Evolutionary conservation across 345 rosid species (phyloP), one percentile per base, ranked within the genome.

Genomic region (Eutrema heterophyllum): DNA sequence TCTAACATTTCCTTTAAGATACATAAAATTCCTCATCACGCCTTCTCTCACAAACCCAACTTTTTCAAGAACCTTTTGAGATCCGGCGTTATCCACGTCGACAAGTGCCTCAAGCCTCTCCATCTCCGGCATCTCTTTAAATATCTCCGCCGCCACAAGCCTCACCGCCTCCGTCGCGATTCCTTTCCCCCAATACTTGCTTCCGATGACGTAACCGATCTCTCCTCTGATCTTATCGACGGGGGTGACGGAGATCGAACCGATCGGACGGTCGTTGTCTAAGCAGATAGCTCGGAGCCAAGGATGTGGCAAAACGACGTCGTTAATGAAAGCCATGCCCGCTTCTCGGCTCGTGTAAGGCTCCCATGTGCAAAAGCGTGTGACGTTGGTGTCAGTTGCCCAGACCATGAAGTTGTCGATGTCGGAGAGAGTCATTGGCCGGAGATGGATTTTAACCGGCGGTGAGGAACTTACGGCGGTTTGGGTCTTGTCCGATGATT

Each of bases 21-120:
- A 11, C 12, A 43, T 3, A 9, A 78, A 85, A 63, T 83, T 89
- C 72, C 92, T 84, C 9, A 86, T 78, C 27, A 85, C 86, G 40
- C 91, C 94, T 76, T 89, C 96, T 67, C 78, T 84, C 4, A 8
- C 41, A 70, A 89, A 88, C 49, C 93, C 93, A 74, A 84, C 90
- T 48, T 92, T 88, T 71, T 87, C 89, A 61, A 86, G 64, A 70
- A 81, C 92, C 78, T 76, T 86, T 44, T 82, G 89, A 14, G 93
- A 92, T 2, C 84, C 90, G 0, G 72, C 78, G 41, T 92, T 87
- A 0, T 82, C 81, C 0, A 88, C 84, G 38, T 84, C 88, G 0
- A 86, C 93, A 6, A 86, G 29, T 14, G 91, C 95, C 54, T 88
- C 91, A 14, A 88, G 71, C 64, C 93, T 87, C 83, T 84, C 80